Percentiles rank a stretch among this genome's conserved stretches.
These are phyloP conservation scores for bread wheat (Triticum aestivum) DNA, from an alignment of 176 grass and related monocot species.

Conservation along the genomic window DNA sequence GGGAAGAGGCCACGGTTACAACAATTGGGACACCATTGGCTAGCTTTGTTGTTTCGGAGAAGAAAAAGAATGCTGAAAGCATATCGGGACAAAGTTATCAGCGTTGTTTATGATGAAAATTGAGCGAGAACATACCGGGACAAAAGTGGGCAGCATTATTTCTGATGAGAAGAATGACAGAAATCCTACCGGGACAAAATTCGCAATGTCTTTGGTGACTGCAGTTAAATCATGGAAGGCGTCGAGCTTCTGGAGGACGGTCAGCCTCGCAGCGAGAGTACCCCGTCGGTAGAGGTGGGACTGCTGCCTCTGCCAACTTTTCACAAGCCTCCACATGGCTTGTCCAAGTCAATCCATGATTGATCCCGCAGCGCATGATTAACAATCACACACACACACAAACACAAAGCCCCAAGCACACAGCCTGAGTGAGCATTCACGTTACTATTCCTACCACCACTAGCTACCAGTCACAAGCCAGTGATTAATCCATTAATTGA, in stretches of 20 bases:
- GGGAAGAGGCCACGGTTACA: no score
- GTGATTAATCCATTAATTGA: not conserved
- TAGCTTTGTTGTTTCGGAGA: no score
- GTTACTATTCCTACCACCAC: not conserved
- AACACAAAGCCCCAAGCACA: not conserved
- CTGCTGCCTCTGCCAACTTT: conserved; percentile 12
- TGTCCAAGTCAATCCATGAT: conserved; percentile 35
- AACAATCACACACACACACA: not conserved
- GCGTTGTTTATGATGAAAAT: no score
- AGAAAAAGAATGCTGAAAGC: no score
- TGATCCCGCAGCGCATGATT: conserved; percentile 27
- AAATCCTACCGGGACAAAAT: conserved; percentile 4
- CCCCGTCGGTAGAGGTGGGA: not conserved
- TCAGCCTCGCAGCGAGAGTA: not conserved
- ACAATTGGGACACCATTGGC: no score
- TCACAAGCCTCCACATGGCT: conserved; percentile 40
- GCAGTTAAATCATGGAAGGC: not conserved
- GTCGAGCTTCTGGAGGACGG: not conserved
- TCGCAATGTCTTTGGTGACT: not conserved
- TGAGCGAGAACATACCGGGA: no score
- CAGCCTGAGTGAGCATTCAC: not conserved
- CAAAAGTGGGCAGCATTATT: no score
- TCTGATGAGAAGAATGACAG: no score
- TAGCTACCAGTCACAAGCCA: not conserved
- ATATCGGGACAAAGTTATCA: no score